A percentile compares a stretch with the other conserved stretches of the same genome.
Evolutionary conservation across 257 asterid species (phyloP).

Genomic region (Capsicum pubescens): DNA sequence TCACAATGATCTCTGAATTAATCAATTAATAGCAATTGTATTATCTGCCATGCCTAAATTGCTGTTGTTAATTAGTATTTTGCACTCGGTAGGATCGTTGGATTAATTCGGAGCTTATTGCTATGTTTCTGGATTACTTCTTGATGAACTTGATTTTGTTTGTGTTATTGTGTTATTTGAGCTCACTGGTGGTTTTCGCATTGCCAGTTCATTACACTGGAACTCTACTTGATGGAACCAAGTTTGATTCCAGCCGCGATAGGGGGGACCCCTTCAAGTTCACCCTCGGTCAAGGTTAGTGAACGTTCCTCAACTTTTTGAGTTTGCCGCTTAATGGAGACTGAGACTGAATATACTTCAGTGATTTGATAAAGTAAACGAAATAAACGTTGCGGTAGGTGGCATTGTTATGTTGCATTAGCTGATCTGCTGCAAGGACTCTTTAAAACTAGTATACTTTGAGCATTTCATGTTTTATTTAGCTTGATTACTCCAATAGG

Average conservation of each 20-base stretch:
- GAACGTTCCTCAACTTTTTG: neutral
- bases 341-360: neutral
- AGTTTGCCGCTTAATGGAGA: neutral
- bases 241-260: conserved; percentile 80
- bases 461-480: neutral
- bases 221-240: conserved; percentile 70
- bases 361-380: neutral
- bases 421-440: neutral
- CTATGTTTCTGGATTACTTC: neutral
- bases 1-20: neutral
- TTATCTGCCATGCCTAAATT: neutral
- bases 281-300: conserved; percentile 78
- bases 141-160: neutral
- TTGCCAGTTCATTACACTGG: conserved; percentile 72
- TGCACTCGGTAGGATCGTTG: neutral
- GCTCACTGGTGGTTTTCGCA: neutral
- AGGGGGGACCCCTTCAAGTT: conserved; percentile 61
- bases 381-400: neutral
- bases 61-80: neutral
- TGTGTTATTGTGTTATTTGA: neutral
- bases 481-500: neutral
- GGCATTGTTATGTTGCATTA: neutral
- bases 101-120: neutral
- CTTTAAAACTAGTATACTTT: neutral
- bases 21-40: neutral